Conservation (phyloP, 2,329 filamentous ascomycete species). For the Fusarium tuaranense region DNA sequence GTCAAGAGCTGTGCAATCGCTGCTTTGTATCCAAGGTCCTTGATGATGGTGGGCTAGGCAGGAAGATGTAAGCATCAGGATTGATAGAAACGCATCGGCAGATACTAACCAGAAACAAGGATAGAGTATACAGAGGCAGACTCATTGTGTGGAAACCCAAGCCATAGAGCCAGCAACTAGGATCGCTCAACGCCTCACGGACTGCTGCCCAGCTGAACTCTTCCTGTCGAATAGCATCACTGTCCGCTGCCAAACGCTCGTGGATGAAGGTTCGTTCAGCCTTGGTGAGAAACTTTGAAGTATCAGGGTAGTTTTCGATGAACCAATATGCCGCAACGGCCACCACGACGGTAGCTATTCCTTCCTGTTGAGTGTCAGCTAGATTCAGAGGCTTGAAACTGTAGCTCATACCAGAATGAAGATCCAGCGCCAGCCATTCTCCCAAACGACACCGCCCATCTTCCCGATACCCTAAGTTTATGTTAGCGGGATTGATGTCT, state of each 20-base stretch:
- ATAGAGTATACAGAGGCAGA: conserved; percentile 68
- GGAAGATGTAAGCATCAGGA: accelerated
- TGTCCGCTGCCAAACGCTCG: conserved; percentile 73
- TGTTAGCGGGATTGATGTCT: too few relatives aligned
- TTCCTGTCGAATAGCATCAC: conserved; percentile 77
- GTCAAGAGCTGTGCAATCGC: conserved; percentile 69
- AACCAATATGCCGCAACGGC: conserved; percentile 66
- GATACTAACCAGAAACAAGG: conserved; percentile 63
- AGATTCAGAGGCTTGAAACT: accelerated
- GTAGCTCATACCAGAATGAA: conserved; percentile 64
- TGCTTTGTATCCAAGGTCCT: conserved; percentile 64
- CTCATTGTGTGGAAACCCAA: conserved; percentile 79
- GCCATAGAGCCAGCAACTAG: conserved; percentile 80
- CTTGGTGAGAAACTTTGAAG: conserved; percentile 67
- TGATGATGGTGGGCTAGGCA: conserved; percentile 63
- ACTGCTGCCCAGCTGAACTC: conserved; percentile 77
- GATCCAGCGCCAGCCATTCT: conserved; percentile 68
- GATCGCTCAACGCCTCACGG: conserved; percentile 70
- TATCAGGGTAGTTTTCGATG: conserved; percentile 74
- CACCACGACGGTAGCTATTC: conserved; percentile 65
- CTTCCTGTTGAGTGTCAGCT: conserved; percentile 55
- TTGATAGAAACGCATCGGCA: background rate
- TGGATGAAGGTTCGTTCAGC: conserved; percentile 69
- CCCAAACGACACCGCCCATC: conserved; percentile 64
- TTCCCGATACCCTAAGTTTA: conserved; percentile 61